Base-by-base conservation (phyloP, 1,284 basidiomycete genomes). In the Trametes sp. region DNA sequence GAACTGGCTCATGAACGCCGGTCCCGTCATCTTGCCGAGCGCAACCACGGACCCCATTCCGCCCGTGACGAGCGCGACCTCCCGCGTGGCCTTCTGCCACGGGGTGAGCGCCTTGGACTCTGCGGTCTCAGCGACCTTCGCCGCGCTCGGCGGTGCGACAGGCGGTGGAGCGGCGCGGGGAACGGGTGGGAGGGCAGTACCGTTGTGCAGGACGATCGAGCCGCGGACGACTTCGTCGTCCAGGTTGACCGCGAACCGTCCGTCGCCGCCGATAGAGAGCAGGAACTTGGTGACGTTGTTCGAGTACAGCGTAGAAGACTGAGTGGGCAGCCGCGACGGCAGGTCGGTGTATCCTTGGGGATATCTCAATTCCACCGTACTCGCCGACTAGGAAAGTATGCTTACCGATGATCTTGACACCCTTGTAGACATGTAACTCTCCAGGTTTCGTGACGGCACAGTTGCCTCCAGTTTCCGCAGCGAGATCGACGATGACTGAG, bases 281-380 rank as follows among this genome's bases (percentile, higher is more conserved):
- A 95, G 82, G 78, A 95, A 94, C 74, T 95, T 95, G 46, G 90
- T 90, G 70, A 95, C 89, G 73, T 95, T 95, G 77, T 95, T 95
- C 13, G 93, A 95, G 76, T 95, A 95, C 9, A 95, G 80, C 1
- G 92, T 93, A 5, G 92, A 93, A 4, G 92, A 92, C 72, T 95
- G 93, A 0, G 93, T 94, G 13, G 93, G 92, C 42, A 95, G 79
- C 36, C 93, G 85, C 24, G 92, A 94, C 5, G 93, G 90, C 49
- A 95, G 80, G 75, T 95, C 93, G 54, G 90, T 89, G 73, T 89
- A 90, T 48, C 92, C 91, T 93, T 63, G 3, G 23, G 21, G 53
- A 61, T 24, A 63, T 11, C n/a, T 52, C 28, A 46, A 13, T 23
- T 8, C 11, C n/a, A n/a, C n/a, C n/a, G 16, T 53, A 28, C 19